Conservation (phyloP, 768 basidiomycete species). For the Pleurotus ostreatus region DNA sequence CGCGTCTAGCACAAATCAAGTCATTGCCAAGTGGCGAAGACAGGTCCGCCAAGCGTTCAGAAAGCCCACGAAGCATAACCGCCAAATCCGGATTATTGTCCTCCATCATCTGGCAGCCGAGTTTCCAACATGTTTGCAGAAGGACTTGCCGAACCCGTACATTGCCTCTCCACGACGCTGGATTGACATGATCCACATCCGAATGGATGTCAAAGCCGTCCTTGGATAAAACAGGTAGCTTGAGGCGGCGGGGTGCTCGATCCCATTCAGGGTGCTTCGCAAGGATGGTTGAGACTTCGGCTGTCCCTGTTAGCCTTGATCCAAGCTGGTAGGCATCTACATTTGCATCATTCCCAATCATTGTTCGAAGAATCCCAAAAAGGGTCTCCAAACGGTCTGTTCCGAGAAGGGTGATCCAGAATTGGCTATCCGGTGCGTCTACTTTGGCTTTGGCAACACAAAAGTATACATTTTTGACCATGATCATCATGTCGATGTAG, state of each 20-base stretch:
- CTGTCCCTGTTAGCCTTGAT: slow-evolving; percentile 22
- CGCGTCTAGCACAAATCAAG: slow-evolving; percentile 3
- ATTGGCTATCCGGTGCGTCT: slow-evolving; percentile 23
- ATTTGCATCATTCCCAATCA: slow-evolving; percentile 29
- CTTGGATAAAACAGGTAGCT: slow-evolving; percentile 22
- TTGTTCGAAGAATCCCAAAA: slow-evolving; percentile 30
- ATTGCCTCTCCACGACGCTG: slow-evolving; percentile 30
- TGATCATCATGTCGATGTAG: slow-evolving; percentile 28
- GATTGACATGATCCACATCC: slow-evolving; percentile 29
- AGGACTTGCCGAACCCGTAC: slow-evolving; percentile 19
- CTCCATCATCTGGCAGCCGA: slow-evolving; percentile 18
- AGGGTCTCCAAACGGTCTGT: slow-evolving; percentile 31
- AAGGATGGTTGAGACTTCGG: slow-evolving; percentile 30
- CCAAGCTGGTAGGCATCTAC: slow-evolving; percentile 21
- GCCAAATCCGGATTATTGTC: slow-evolving; percentile 5
- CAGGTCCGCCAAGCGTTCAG: slow-evolving; percentile 4
- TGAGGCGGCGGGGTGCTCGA: slow-evolving; percentile 26
- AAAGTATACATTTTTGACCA: slow-evolving; percentile 35
- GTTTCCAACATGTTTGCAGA: slow-evolving; percentile 27
- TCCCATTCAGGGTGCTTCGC: slow-evolving; percentile 35
- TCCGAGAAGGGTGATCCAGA: slow-evolving; percentile 33
- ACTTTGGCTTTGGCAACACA: slow-evolving; percentile 34
- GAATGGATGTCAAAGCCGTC: slow-evolving; percentile 18
- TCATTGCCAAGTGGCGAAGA: slow-evolving; percentile 11
- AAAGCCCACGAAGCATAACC: not conserved